Percentiles rank a stretch among this genome's conserved stretches.
Conservation (phyloP, 23 red algal species). For the Chondrus crispus region DNA sequence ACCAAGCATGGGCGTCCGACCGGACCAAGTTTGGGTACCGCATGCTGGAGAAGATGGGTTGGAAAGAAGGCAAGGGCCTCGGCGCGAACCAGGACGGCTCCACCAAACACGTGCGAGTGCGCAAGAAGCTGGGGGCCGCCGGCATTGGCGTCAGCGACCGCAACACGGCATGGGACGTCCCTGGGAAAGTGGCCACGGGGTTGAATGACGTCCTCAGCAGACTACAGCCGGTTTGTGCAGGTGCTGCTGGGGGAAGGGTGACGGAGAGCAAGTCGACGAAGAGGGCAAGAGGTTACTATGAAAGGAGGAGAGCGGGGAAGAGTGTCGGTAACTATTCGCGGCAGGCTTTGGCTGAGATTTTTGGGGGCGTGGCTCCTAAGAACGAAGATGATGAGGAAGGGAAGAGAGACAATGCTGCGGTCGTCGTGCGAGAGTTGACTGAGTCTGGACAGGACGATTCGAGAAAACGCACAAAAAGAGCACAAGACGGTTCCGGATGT, state of each 20-base stretch:
- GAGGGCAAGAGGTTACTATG: constrained; percentile 26
- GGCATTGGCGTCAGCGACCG: constrained; percentile 28
- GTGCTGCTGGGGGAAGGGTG: not conserved
- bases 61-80: constrained; percentile 81
- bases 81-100: constrained; percentile 56
- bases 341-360: constrained; percentile 58
- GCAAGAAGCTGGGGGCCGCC: constrained; percentile 34
- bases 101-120: constrained; percentile 23
- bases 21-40: constrained; percentile 41
- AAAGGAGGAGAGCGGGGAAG: constrained; percentile 43
- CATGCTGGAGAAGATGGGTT: constrained; percentile 77
- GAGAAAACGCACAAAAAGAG: too few species aligned
- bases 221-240: not conserved
- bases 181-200: constrained; percentile 30
- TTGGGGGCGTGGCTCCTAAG: constrained; percentile 10
- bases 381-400: not conserved
- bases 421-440: not conserved
- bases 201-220: constrained; percentile 43
- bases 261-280: not conserved
- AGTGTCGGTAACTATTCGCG: constrained; percentile 41
- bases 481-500: too few species aligned
- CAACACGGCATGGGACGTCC: constrained; percentile 23
- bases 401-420: not conserved
- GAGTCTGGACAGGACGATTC: not conserved
- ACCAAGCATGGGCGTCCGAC: constrained; percentile 55